phyloP scores from a whole-genome alignment of 257 asterid genomes.

The Anisodus acutangulus region DNA sequence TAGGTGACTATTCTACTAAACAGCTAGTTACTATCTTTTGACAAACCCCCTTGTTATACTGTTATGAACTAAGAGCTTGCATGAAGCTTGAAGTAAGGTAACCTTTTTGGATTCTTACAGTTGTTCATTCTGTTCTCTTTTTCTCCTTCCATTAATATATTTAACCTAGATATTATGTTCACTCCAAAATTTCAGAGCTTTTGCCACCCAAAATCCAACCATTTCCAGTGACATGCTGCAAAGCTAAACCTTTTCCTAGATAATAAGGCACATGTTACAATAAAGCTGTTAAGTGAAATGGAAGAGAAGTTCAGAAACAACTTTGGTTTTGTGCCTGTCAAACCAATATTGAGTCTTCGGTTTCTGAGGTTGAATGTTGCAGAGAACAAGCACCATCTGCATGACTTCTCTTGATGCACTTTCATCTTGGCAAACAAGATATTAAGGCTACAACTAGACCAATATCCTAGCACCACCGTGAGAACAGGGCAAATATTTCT shows the following conservation, averaged over 20 bases:
- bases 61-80: not conserved
- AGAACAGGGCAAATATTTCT: not conserved
- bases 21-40: not conserved
- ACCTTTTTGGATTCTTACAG: not conserved
- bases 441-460: not conserved
- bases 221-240: not conserved
- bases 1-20: not conserved
- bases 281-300: not conserved
- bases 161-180: not conserved
- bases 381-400: not conserved
- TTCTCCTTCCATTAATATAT: not conserved
- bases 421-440: not conserved
- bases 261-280: not conserved
- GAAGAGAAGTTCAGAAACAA: not conserved
- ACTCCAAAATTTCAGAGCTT: not conserved
- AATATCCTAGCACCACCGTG: not conserved
- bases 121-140: not conserved
- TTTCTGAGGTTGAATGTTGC: slow-evolving; percentile 6
- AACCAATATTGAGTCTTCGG: not conserved
- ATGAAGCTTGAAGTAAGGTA: not conserved
- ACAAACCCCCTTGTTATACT: not conserved
- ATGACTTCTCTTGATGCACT: not conserved
- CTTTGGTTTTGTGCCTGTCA: not conserved
- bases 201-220: not conserved
- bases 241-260: not conserved